Conservation (phyloP, 495 filamentous ascomycete species). For the Elasticomyces elasticus region DNA sequence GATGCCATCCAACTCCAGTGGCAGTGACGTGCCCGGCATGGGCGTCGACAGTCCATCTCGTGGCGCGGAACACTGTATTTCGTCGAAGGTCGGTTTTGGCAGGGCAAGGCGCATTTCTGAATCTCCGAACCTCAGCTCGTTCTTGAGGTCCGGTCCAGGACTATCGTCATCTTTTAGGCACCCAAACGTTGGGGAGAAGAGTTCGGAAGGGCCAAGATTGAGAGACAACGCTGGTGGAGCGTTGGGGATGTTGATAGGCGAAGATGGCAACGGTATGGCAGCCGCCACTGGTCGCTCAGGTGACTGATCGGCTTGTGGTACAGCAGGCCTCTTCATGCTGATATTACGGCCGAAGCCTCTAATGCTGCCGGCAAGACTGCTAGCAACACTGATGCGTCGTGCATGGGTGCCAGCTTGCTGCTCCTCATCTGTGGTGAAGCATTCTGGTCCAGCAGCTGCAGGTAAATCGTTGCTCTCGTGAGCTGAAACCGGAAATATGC, state of each 20-base stretch:
- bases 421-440: conserved; percentile 1
- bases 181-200: conserved; percentile 3
- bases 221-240: conserved; percentile 9
- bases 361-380: conserved; percentile 8
- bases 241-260: conserved; percentile 9
- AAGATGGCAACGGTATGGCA: neutral
- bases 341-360: neutral
- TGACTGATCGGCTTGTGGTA: neutral
- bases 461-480: neutral
- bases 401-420: neutral
- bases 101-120: neutral
- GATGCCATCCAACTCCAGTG: conserved; percentile 9
- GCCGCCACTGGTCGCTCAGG: neutral
- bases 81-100: neutral
- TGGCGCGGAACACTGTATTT: too few species aligned
- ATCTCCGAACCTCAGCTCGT: neutral
- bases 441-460: neutral
- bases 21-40: conserved; percentile 12
- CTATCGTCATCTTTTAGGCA: too few species aligned
- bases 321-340: neutral
- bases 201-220: conserved; percentile 1
- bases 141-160: neutral
- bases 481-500: neutral
- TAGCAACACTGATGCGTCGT: conserved; percentile 8
- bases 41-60: conserved; percentile 4